Evolutionary conservation across 805 yeast species (phyloP).

Genomic region (Pichia cephalocereana): DNA sequence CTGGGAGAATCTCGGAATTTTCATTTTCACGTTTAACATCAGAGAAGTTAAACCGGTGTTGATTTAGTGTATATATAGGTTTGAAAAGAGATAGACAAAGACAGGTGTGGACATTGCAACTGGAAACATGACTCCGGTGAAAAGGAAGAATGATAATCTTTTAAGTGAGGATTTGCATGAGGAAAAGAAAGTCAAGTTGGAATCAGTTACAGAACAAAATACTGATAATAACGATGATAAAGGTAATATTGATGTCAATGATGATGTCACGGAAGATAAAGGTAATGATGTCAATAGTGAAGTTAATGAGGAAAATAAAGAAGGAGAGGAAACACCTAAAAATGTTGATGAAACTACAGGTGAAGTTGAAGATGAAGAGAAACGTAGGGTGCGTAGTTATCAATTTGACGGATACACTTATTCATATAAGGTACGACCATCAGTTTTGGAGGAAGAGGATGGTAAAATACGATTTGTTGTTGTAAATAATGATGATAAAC

Average conservation of each 20-base stretch:
- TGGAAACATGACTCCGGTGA: neutral
- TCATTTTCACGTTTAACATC: neutral
- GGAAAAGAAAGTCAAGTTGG: neutral
- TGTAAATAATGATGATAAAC: slow-evolving; percentile 87
- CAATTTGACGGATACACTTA: slow-evolving; percentile 71
- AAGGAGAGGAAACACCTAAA: slow-evolving; percentile 2
- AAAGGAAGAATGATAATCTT: neutral
- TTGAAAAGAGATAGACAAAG: too few relatives aligned
- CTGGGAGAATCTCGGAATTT: neutral
- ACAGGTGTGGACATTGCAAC: too few relatives aligned
- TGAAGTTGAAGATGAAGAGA: slow-evolving; percentile 25
- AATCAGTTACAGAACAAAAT: neutral
- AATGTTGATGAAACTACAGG: slow-evolving; percentile 14
- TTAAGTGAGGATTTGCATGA: neutral
- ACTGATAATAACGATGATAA: neutral
- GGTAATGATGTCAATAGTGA: neutral
- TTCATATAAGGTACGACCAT: slow-evolving; percentile 84
- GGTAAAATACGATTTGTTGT: slow-evolving; percentile 93
- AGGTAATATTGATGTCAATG: neutral
- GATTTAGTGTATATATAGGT: too few relatives aligned
- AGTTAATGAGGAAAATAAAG: neutral
- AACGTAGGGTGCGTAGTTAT: slow-evolving; percentile 37
- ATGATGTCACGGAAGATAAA: neutral
- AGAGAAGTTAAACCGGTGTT: neutral
- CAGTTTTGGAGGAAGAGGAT: slow-evolving; percentile 88